Percentiles rank a stretch among this genome's conserved stretches.
These are phyloP conservation scores for Sutorius eximius DNA, from an alignment of 1,284 basidiomycete genomes.

Conservation along the genomic window DNA sequence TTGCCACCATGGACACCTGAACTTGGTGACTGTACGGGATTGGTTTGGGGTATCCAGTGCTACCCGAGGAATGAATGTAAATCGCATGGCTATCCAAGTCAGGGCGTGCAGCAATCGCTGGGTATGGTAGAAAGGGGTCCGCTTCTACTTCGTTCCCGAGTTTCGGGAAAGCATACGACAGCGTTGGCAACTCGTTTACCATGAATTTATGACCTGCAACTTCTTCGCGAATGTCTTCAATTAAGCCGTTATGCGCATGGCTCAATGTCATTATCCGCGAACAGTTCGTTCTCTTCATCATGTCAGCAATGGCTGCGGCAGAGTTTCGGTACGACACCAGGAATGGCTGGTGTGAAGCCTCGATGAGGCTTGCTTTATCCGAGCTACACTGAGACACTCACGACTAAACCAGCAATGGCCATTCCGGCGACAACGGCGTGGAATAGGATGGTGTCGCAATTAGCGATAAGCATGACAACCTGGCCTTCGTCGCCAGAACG, in stretches of 20 bases:
- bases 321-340: constrained; percentile 35
- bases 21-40: constrained; percentile 23
- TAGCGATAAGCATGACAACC: constrained; percentile 31
- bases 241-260: constrained; percentile 18
- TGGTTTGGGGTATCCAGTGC: constrained; percentile 35
- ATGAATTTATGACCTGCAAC: neutral
- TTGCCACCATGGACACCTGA: constrained; percentile 5
- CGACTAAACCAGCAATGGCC: constrained; percentile 30
- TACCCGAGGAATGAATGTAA: constrained; percentile 37
- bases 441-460: constrained; percentile 30
- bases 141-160: constrained; percentile 27
- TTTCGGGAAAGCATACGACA: constrained; percentile 29
- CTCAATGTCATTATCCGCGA: constrained; percentile 29
- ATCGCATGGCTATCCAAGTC: constrained; percentile 12
- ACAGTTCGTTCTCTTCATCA: constrained; percentile 30
- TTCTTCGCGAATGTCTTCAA: constrained; percentile 17
- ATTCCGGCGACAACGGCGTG: constrained; percentile 29
- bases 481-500: constrained; percentile 18
- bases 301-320: constrained; percentile 25
- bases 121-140: constrained; percentile 30
- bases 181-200: constrained; percentile 28
- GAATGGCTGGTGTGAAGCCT: constrained; percentile 27
- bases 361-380: too few species aligned
- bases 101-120: constrained; percentile 4
- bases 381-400: constrained; percentile 6